Evolutionary conservation across 441 rosid genomes (phyloP), one percentile per base, ranked within the genome.

Genomic region (Erysimum pusillum): DNA sequence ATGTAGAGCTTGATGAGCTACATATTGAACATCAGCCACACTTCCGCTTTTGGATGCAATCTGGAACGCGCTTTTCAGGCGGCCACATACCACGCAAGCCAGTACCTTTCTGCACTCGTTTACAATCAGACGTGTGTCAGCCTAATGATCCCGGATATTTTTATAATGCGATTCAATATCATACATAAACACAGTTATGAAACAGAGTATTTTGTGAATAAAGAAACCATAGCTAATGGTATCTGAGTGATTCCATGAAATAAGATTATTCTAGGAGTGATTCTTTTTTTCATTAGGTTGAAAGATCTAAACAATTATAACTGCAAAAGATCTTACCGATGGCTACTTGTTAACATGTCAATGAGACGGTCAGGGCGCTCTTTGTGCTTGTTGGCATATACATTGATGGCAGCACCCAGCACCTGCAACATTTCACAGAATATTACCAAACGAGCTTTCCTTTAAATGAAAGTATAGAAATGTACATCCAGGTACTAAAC

Each of bases 301-400:
- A 46, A 56, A 45, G 34, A 38, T 48, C 4, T 7, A 20, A 73
- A 22, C 12, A 28, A 35, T 14, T 57, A 12, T 58, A n/a, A 71
- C 25, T 34, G 39, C 52, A 31, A 36, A 25, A 51, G 51, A 80
- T n/a, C 51, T 45, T 49, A 95, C 98, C 98, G 86, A 84, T 95
- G 99, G 81, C 96, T 91, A 87, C 99, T 95, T 76, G 92, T 91
- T 75, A 95, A 77, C 99, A 95, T 93, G 82, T 93, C 99, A 52
- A 95, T 95, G 71, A 95, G 90, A 75, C 98, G 98, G 81, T 95
- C 99, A 61, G 98, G 99, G 25, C 96, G 93, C 80, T 91, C 99
- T 84, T 93, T 95, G 85, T 95, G 99, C 82, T 88, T 92, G 80
- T 93, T 91, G 49, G 99, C 94, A 86, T 95, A 95, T 53, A 95